Evolutionary conservation across 1,284 basidiomycete genomes (phyloP).

Genomic region (Nidula niveotomentosa): DNA sequence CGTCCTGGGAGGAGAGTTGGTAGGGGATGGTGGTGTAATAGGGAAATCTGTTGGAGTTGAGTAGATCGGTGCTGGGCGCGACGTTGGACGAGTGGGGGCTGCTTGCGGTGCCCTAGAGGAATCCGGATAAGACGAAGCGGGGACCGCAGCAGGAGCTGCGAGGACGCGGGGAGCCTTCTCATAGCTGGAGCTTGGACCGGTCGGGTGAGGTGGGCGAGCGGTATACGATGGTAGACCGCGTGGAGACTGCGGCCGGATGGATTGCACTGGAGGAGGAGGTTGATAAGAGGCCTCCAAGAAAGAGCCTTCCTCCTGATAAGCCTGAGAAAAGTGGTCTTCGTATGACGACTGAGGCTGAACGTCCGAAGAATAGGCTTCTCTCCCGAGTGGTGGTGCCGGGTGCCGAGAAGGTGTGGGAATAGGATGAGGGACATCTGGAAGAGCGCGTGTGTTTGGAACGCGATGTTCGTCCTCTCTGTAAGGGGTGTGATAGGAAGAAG

Average conservation of each 20-base stretch:
- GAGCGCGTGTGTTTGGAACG: too few species aligned
- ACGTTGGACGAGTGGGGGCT: not conserved
- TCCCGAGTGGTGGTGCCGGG: not conserved
- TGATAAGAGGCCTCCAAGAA: conserved; percentile 17
- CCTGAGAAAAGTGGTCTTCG: not conserved
- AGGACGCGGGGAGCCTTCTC: not conserved
- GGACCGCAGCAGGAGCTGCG: not conserved
- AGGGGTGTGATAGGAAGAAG: too few species aligned
- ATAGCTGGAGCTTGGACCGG: not conserved
- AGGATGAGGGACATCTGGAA: not conserved
- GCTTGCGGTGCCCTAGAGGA: not conserved
- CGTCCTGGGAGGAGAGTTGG: conserved; percentile 6
- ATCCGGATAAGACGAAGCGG: not conserved
- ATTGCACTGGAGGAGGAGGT: conserved; percentile 13
- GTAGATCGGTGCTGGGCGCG: conserved; percentile 11
- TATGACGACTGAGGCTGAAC: not conserved
- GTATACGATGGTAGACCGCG: not conserved
- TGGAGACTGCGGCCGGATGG: not conserved
- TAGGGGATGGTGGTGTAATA: conserved; percentile 3
- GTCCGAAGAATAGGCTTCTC: not conserved
- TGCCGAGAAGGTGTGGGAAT: not conserved
- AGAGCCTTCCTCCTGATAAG: conserved; percentile 8
- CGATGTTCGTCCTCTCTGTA: too few species aligned
- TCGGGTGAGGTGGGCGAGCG: not conserved
- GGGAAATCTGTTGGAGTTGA: conserved; percentile 6